Evolutionary conservation across 2,329 filamentous ascomycete genomes (phyloP).

Genomic region (Cercospora berteroae): DNA sequence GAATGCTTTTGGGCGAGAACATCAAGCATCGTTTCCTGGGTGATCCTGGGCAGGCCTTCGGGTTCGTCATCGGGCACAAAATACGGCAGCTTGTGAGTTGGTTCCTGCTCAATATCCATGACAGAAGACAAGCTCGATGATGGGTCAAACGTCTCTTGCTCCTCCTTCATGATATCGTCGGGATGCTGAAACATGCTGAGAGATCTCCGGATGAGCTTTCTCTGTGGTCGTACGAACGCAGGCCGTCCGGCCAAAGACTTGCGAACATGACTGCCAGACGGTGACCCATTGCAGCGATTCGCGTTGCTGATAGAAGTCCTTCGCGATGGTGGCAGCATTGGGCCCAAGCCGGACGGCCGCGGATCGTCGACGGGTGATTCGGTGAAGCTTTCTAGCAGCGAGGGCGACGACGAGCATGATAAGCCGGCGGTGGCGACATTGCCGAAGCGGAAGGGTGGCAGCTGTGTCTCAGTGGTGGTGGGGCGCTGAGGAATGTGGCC

Average conservation of each 20-base stretch:
- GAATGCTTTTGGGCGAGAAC: constrained; percentile 83
- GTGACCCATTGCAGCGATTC: constrained; percentile 69
- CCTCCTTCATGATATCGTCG: constrained; percentile 79
- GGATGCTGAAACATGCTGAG: constrained; percentile 97
- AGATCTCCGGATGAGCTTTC: constrained; percentile 87
- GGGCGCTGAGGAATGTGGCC: constrained; percentile 61
- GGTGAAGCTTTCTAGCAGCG: constrained; percentile 76
- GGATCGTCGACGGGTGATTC: constrained; percentile 74
- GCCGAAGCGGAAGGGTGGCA: constrained; percentile 75
- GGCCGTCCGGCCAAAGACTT: constrained; percentile 59
- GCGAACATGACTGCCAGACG: constrained; percentile 66
- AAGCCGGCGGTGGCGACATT: constrained; percentile 41
- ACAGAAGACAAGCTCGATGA: constrained; percentile 62
- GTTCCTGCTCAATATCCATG: constrained; percentile 77
- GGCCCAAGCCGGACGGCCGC: constrained; percentile 52
- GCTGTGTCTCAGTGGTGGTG: constrained; percentile 59
- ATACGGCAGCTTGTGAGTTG: constrained; percentile 75
- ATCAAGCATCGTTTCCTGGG: constrained; percentile 75
- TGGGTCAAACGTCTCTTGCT: constrained; percentile 60
- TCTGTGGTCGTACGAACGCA: constrained; percentile 63
- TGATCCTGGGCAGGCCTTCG: constrained; percentile 86
- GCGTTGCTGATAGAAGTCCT: constrained; percentile 62
- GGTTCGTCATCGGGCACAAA: constrained; percentile 76
- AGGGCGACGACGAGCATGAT: constrained; percentile 58
- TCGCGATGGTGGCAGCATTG: constrained; percentile 62